Evolutionary conservation across 495 filamentous ascomycete species (phyloP).

Genomic region (Parachaetomium inaequale): DNA sequence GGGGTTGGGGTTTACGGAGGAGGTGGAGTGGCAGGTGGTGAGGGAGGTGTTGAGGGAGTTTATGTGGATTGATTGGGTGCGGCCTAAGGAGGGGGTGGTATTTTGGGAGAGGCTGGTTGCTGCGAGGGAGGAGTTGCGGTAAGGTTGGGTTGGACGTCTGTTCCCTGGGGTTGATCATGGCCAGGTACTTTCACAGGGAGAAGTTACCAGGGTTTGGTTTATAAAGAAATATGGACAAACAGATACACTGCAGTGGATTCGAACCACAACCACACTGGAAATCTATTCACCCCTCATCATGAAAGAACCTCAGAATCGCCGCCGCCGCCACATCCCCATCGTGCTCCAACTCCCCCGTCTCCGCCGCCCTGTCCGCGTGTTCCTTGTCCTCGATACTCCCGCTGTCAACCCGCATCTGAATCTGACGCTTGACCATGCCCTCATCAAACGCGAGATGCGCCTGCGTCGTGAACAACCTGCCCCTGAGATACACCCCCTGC

Average conservation of each 20-base stretch:
- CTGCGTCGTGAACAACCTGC: conserved; percentile 69
- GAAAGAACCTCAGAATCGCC: conserved; percentile 39
- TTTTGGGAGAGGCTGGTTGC: neutral
- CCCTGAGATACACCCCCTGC: conserved; percentile 72
- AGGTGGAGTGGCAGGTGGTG: neutral
- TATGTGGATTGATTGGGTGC: conserved; percentile 24
- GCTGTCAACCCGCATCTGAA: conserved; percentile 52
- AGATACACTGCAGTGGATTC: neutral
- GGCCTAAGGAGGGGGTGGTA: conserved; percentile 1
- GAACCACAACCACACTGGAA: neutral
- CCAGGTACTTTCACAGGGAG: too few species aligned
- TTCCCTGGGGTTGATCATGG: too few species aligned
- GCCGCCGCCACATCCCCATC: conserved; percentile 31
- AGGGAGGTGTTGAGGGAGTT: conserved; percentile 12
- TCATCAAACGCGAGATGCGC: conserved; percentile 81
- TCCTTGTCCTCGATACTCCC: conserved; percentile 61
- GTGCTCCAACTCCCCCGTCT: conserved; percentile 32
- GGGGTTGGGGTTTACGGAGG: neutral
- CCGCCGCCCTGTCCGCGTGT: conserved; percentile 29
- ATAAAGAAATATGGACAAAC: too few species aligned
- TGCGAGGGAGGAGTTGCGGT: neutral
- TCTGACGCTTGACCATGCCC: conserved; percentile 64
- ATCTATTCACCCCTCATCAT: conserved; percentile 27
- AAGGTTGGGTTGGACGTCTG: too few species aligned
- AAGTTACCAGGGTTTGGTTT: too few species aligned